Evolutionary conservation across 1,284 basidiomycete species (phyloP).

Genomic region (Rhodofomes roseus): DNA sequence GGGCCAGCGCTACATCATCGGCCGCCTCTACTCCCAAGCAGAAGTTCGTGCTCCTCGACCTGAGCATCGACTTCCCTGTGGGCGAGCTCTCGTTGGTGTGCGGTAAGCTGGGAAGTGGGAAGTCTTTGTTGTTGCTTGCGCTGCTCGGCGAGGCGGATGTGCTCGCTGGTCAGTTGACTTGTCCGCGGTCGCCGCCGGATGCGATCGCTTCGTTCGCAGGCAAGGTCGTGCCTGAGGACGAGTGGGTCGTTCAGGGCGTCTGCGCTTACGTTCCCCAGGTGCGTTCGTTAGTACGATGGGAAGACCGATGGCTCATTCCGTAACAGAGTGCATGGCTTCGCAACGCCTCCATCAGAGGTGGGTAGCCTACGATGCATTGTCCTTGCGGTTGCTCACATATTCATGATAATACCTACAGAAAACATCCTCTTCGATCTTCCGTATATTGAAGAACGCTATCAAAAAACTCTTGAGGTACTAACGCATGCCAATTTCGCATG

Average conservation of each 20-base stretch:
- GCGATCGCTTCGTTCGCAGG: slow-evolving; percentile 58
- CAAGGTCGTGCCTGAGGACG: slow-evolving; percentile 39
- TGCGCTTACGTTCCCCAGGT: slow-evolving; percentile 94
- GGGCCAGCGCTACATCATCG: slow-evolving; percentile 48
- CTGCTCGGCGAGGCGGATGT: slow-evolving; percentile 91
- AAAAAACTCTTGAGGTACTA: slow-evolving; percentile 65
- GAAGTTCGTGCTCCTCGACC: slow-evolving; percentile 80
- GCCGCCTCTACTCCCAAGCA: slow-evolving; percentile 68
- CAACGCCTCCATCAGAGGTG: slow-evolving; percentile 88
- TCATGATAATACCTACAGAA: slow-evolving; percentile 39
- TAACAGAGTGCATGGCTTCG: slow-evolving; percentile 73
- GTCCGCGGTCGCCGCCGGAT: slow-evolving; percentile 83
- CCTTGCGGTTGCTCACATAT: no score
- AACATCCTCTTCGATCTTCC: slow-evolving; percentile 92
- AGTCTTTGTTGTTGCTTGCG: slow-evolving; percentile 70
- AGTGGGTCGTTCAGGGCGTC: slow-evolving; percentile 76
- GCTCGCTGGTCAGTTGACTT: slow-evolving; percentile 73
- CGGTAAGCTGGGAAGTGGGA: slow-evolving; percentile 80
- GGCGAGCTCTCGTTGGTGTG: slow-evolving; percentile 81
- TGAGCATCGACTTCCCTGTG: slow-evolving; percentile 75
- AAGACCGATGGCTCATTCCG: slow-evolving; percentile 1
- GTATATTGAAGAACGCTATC: slow-evolving; percentile 75
- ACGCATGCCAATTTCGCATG: slow-evolving; percentile 21
- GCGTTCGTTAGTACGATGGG: slow-evolving; percentile 8
- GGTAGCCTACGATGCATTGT: neutral